Conservation (phyloP, 1,139 yeast genomes). For the Meyerozyma smithsonii region DNA sequence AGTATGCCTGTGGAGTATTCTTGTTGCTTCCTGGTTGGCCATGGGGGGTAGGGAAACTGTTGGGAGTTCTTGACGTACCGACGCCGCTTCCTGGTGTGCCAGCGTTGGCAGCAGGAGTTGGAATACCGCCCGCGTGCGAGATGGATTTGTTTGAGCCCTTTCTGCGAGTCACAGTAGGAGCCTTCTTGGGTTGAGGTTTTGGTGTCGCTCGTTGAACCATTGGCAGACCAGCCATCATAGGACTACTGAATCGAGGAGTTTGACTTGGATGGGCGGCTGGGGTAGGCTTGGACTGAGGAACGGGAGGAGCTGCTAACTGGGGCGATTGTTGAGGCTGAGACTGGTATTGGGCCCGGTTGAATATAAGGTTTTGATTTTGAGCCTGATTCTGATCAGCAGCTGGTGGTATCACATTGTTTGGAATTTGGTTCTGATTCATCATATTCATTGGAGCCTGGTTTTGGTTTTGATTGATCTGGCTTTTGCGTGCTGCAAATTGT, state of each 20-base stretch:
- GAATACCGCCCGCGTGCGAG: constrained; percentile 12
- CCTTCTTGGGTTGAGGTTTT: constrained; percentile 4
- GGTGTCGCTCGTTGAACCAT: neutral
- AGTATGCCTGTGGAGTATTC: constrained; percentile 39
- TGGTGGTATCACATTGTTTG: neutral
- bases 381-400: neutral
- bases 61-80: constrained; percentile 41
- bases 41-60: constrained; percentile 43
- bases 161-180: constrained; percentile 5
- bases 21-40: constrained; percentile 31
- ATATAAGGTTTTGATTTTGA: neutral
- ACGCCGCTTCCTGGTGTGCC: constrained; percentile 41
- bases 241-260: constrained; percentile 1
- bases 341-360: neutral
- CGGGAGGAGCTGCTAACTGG: neutral
- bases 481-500: constrained; percentile 34
- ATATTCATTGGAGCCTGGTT: constrained; percentile 5
- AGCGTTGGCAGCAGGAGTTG: constrained; percentile 36
- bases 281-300: neutral
- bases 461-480: constrained; percentile 24
- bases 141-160: neutral
- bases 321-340: neutral
- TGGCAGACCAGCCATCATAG: constrained; percentile 1
- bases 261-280: neutral
- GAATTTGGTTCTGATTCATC: neutral